Conservation (phyloP, 768 basidiomycete species). For the Nidularia sp. region DNA sequence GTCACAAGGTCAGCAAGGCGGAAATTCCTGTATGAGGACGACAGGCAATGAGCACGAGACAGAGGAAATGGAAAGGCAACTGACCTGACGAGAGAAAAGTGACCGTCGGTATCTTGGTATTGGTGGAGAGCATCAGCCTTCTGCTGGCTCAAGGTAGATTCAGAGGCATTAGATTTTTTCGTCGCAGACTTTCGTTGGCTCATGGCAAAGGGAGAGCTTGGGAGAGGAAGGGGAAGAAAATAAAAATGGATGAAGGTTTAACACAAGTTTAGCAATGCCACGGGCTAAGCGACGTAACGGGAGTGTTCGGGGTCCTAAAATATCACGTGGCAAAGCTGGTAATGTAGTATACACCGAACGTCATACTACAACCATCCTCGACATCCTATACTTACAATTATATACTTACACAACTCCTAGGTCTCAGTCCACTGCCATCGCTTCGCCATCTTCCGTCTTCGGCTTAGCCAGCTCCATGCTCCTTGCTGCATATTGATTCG, state of each 20-base stretch:
- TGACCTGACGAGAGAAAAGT: constrained; percentile 96
- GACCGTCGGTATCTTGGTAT: constrained; percentile 86
- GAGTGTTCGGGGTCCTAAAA: no score
- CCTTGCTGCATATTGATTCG: constrained; percentile 82
- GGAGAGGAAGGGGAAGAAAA: constrained; percentile 1
- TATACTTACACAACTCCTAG: background rate
- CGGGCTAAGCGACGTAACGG: no score
- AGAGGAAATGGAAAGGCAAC: constrained; percentile 11
- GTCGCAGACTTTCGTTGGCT: constrained; percentile 43
- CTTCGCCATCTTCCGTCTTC: constrained; percentile 31
- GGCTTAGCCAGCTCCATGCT: constrained; percentile 64
- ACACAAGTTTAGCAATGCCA: background rate
- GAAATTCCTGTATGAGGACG: constrained; percentile 70
- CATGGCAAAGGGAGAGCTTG: constrained; percentile 27
- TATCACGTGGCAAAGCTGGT: no score
- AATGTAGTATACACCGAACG: no score
- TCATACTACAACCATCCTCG: no score
- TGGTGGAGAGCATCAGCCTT: constrained; percentile 59
- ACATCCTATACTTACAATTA: constrained; percentile 1
- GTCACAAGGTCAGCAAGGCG: constrained; percentile 97
- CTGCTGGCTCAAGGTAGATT: constrained; percentile 12
- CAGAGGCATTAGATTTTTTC: constrained; percentile 15
- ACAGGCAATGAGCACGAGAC: constrained; percentile 7
- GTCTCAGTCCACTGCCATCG: constrained; percentile 34
- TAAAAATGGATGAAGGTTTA: background rate